Evolutionary conservation across 1,139 yeast species (phyloP).

Genomic region (Keqinozyma sinolaborantium): DNA sequence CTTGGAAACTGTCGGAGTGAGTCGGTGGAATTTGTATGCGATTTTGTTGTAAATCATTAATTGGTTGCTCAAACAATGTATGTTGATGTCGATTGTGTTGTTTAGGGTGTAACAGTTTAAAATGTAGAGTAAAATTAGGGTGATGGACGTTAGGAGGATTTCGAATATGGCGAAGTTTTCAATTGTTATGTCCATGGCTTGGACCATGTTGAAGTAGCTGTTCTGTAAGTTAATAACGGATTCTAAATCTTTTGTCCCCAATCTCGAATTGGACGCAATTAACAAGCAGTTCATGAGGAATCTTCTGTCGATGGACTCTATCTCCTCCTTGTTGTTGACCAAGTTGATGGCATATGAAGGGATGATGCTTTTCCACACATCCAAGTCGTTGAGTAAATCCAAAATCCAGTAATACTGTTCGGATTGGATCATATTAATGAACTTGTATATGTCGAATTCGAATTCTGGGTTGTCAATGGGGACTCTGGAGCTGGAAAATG

Average conservation of each 20-base stretch:
- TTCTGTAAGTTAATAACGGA: constrained; percentile 21
- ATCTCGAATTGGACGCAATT: constrained; percentile 19
- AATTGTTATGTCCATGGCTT: constrained; percentile 10
- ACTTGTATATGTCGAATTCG: constrained; percentile 10
- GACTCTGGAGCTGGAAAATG: constrained; percentile 11
- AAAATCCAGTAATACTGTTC: constrained; percentile 38
- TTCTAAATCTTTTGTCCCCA: constrained; percentile 11
- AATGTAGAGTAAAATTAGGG: constrained; percentile 22
- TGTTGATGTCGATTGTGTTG: constrained; percentile 8
- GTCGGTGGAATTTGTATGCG: constrained; percentile 15
- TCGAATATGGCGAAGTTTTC: constrained; percentile 17
- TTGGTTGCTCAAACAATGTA: constrained; percentile 27
- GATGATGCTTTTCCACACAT: constrained; percentile 37
- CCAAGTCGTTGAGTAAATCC: constrained; percentile 37
- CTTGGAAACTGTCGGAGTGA: constrained; percentile 6
- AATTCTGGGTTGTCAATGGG: constrained; percentile 12
- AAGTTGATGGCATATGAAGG: constrained; percentile 30
- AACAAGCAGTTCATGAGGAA: constrained; percentile 31
- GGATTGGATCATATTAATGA: constrained; percentile 18
- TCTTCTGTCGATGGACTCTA: constrained; percentile 8
- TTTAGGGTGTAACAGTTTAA: constrained; percentile 10
- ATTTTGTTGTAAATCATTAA: constrained; percentile 27
- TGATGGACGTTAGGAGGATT: constrained; percentile 27
- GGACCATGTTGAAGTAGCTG: constrained; percentile 20
- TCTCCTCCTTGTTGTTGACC: constrained; percentile 5